These are phyloP conservation scores for Tanacetum coccineum DNA, from an alignment of 129 eudicot species.

Conservation along the genomic window DNA sequence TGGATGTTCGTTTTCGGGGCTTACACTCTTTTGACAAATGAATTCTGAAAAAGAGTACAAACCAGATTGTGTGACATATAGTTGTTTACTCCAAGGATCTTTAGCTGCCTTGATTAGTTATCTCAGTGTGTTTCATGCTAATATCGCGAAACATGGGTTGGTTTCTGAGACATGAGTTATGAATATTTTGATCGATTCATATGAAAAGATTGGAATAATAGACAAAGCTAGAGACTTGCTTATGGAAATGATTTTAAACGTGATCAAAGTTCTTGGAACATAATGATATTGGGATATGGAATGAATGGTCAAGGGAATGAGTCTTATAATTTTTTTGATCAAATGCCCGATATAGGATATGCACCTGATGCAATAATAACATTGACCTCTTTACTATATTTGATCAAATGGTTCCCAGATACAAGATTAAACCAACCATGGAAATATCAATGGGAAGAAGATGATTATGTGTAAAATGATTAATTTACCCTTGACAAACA, in stretches of 20 bases:
- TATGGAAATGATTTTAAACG: conserved; percentile 20
- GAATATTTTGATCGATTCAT: conserved; percentile 38
- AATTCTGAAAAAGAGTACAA: conserved; percentile 22
- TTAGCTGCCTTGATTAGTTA: conserved; percentile 16
- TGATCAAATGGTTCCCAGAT: conserved; percentile 30
- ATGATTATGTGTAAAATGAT: too few species aligned
- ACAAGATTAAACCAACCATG: conserved; percentile 29
- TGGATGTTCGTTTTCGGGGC: conserved; percentile 21
- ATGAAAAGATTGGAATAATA: conserved; percentile 34
- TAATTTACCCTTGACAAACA: too few species aligned
- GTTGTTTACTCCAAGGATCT: conserved; percentile 37
- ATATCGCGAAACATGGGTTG: conserved; percentile 29
- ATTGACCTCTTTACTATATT: conserved; percentile 36
- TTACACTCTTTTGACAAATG: conserved; percentile 34
- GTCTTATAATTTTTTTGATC: conserved; percentile 31
- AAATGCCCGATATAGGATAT: conserved; percentile 35
- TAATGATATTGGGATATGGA: conserved; percentile 45
- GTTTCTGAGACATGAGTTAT: conserved; percentile 29
- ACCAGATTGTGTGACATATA: too few species aligned
- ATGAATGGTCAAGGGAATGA: conserved; percentile 41
- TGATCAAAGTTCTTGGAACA: conserved; percentile 42
- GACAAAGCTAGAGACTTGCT: conserved; percentile 28
- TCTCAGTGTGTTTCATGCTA: conserved; percentile 32
- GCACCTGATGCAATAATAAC: conserved; percentile 36
- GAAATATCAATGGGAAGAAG: too few species aligned